Percentiles rank a stretch among this genome's conserved stretches.
Evolutionary conservation across 257 asterid species (phyloP).

Genomic region (Solanum arcanum): DNA sequence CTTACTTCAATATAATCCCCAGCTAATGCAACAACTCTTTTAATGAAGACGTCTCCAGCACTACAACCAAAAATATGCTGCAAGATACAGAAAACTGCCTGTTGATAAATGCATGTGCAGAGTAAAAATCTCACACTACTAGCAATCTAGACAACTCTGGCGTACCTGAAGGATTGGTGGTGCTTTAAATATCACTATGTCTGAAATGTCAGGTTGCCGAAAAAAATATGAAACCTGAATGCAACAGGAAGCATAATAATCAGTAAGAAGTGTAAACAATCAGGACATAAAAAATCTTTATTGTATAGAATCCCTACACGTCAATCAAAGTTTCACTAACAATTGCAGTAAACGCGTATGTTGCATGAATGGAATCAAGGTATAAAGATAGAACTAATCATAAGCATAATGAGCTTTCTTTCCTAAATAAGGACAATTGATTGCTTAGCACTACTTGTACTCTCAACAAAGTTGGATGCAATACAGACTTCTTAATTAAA

Average conservation of each 20-base stretch:
- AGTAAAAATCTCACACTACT: background rate
- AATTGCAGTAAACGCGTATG: background rate
- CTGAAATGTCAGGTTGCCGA: constrained; percentile 70
- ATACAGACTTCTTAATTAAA: background rate
- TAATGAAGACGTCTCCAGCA: constrained; percentile 70
- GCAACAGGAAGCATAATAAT: background rate
- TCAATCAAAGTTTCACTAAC: background rate
- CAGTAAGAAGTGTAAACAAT: background rate
- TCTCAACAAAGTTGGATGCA: background rate
- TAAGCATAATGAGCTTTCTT: background rate
- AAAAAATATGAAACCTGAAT: constrained; percentile 79
- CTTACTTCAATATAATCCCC: constrained; percentile 86
- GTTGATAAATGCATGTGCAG: background rate
- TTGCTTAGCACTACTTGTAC: background rate
- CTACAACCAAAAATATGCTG: constrained; percentile 59
- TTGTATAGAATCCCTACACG: background rate
- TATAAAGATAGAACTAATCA: background rate
- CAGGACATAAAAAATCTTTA: background rate
- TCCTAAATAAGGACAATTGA: background rate
- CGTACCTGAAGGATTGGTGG: constrained; percentile 77
- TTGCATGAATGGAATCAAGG: background rate
- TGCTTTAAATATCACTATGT: constrained; percentile 82
- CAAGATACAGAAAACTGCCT: constrained; percentile 3
- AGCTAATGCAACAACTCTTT: constrained; percentile 85
- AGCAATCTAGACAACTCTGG: background rate